Evolutionary conservation across 768 basidiomycete genomes (phyloP).

Genomic region (Lyophyllum semitale): DNA sequence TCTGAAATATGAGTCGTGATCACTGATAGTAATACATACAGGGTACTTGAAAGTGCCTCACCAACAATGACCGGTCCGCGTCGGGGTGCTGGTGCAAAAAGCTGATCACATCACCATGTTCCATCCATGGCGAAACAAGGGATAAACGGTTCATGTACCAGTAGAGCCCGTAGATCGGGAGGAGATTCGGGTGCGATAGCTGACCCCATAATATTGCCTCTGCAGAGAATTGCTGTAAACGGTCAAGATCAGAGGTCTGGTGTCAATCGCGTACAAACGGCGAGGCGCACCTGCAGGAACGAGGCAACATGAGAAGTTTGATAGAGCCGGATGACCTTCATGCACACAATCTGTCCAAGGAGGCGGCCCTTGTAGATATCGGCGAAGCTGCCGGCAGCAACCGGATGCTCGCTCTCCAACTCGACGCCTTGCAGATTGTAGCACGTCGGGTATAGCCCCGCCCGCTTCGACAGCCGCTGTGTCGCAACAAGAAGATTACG

Average conservation of each 20-base stretch:
- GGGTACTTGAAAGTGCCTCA: too few relatives aligned
- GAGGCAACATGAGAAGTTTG: too few relatives aligned
- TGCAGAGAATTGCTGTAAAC: too few relatives aligned
- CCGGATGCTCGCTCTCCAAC: not conserved
- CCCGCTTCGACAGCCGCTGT: constrained; percentile 1
- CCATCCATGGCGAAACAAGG: too few relatives aligned
- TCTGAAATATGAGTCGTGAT: too few relatives aligned
- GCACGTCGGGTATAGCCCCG: constrained; percentile 4
- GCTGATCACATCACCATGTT: not conserved
- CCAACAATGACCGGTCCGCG: constrained; percentile 7
- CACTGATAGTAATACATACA: too few relatives aligned
- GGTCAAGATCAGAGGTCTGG: not conserved
- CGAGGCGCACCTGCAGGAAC: too few relatives aligned
- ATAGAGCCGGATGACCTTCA: too few relatives aligned
- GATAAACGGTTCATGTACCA: not conserved
- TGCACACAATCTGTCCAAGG: constrained; percentile 1
- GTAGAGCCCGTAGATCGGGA: too few relatives aligned
- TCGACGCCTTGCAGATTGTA: constrained; percentile 5
- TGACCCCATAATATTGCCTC: too few relatives aligned
- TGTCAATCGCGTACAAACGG: constrained; percentile 4
- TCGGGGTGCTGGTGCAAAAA: not conserved
- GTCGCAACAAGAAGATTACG: constrained; percentile 6
- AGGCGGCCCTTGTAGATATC: constrained; percentile 8
- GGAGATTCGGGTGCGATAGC: too few relatives aligned
- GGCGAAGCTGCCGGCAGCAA: too few relatives aligned